Conservation (phyloP, 2,329 filamentous ascomycete species). For the Fusarium setosum region DNA sequence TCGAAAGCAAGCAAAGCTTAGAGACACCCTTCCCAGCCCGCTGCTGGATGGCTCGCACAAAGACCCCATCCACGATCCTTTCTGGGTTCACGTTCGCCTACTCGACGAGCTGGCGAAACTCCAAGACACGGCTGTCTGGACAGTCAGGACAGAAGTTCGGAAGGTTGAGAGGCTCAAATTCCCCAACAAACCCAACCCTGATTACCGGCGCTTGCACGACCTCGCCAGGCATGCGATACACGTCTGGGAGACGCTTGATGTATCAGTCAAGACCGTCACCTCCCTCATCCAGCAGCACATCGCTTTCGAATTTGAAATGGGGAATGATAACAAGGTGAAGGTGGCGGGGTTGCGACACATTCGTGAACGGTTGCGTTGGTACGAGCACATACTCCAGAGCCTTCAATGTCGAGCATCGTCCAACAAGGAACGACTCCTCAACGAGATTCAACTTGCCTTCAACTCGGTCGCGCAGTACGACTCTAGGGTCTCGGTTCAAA, state of each 20-base stretch:
- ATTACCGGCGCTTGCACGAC: slow-evolving; percentile 54
- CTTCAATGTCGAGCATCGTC: slow-evolving; percentile 51
- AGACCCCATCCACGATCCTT: slow-evolving; percentile 13
- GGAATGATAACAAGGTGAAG: not conserved
- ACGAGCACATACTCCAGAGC: slow-evolving; percentile 47
- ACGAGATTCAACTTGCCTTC: slow-evolving; percentile 66
- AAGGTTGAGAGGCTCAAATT: slow-evolving; percentile 42
- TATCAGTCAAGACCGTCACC: slow-evolving; percentile 46
- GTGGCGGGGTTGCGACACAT: slow-evolving; percentile 33
- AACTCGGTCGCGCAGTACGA: slow-evolving; percentile 57
- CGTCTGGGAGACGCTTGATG: slow-evolving; percentile 54
- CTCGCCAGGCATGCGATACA: slow-evolving; percentile 58
- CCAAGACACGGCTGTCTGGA: slow-evolving; percentile 51
- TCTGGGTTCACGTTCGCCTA: slow-evolving; percentile 20
- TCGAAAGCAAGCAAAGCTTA: not conserved
- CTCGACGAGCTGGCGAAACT: not conserved
- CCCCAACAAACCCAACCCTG: slow-evolving; percentile 40
- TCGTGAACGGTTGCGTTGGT: slow-evolving; percentile 47
- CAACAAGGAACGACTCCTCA: slow-evolving; percentile 58
- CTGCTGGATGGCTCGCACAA: not conserved
- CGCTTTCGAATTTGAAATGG: slow-evolving; percentile 12
- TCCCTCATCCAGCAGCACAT: slow-evolving; percentile 48
- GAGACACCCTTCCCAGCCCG: not conserved
- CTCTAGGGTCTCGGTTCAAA: slow-evolving; percentile 50
- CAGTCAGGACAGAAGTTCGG: slow-evolving; percentile 49